These are phyloP conservation scores for Podila epicladia DNA, from an alignment of 192 early-diverging fungal genomes.

Conservation along the genomic window DNA sequence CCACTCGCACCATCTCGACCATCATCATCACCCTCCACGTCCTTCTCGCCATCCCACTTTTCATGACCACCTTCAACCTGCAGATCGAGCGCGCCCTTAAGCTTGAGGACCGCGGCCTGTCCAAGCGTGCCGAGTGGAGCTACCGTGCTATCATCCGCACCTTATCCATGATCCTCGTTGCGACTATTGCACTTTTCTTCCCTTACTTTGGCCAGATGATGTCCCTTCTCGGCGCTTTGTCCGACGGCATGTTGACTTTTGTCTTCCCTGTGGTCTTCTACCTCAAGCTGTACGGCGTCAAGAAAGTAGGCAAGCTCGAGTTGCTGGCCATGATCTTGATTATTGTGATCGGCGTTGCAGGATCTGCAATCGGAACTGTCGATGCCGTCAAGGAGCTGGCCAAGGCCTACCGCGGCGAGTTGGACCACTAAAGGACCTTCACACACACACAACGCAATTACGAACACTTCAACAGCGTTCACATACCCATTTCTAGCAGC, in stretches of 20 bases:
- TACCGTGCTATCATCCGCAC: slow-evolving; percentile 60
- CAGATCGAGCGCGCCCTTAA: slow-evolving; percentile 67
- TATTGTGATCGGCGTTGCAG: slow-evolving; percentile 65
- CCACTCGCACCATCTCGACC: slow-evolving; percentile 60
- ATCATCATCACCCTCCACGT: slow-evolving; percentile 76
- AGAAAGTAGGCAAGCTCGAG: slow-evolving; percentile 30
- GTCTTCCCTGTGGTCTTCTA: slow-evolving; percentile 68
- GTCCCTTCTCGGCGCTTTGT: slow-evolving; percentile 67
- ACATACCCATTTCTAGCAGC: slow-evolving; percentile 3
- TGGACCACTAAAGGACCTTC: slow-evolving; percentile 5
- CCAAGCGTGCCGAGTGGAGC: slow-evolving; percentile 49
- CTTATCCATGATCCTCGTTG: slow-evolving; percentile 52
- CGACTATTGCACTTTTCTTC: slow-evolving; percentile 57
- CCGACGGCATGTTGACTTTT: slow-evolving; percentile 65
- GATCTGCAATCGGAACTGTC: slow-evolving; percentile 69
- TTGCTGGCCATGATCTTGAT: slow-evolving; percentile 36
- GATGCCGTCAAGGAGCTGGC: slow-evolving; percentile 69
- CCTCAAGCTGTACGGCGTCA: slow-evolving; percentile 61
- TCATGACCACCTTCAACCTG: slow-evolving; percentile 69
- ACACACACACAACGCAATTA: no score
- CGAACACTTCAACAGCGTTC: slow-evolving; percentile 10
- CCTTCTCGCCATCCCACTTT: slow-evolving; percentile 70
- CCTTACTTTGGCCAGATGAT: slow-evolving; percentile 76
- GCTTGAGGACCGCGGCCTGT: slow-evolving; percentile 53
- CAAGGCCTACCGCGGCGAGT: slow-evolving; percentile 56